Conservation (phyloP, 1,284 basidiomycete genomes). For the Peniophora sp. region DNA sequence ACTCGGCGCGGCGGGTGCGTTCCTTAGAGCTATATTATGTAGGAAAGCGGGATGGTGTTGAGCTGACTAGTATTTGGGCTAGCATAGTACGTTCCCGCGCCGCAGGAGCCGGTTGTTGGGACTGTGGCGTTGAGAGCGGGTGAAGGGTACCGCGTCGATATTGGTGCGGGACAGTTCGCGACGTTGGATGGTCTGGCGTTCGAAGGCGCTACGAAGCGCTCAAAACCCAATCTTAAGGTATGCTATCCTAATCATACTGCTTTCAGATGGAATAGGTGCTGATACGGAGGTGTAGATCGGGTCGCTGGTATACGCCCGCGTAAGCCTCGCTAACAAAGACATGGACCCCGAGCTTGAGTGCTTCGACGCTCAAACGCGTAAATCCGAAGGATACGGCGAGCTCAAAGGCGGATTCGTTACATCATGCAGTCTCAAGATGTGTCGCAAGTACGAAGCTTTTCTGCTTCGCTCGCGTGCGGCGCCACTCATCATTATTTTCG, state of each 20-base stretch:
- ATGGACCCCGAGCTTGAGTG: slow-evolving; percentile 88
- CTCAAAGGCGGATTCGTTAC: slow-evolving; percentile 74
- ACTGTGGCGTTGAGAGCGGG: slow-evolving; percentile 62
- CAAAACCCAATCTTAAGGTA: slow-evolving; percentile 79
- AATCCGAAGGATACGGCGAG: slow-evolving; percentile 79
- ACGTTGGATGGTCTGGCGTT: slow-evolving; percentile 77
- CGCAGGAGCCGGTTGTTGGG: slow-evolving; percentile 77
- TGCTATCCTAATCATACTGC: not conserved
- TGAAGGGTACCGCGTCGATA: slow-evolving; percentile 79
- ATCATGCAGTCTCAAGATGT: slow-evolving; percentile 70
- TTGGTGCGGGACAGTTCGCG: slow-evolving; percentile 72
- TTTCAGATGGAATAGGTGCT: not conserved
- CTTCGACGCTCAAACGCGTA: slow-evolving; percentile 79
- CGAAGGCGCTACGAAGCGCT: slow-evolving; percentile 80
- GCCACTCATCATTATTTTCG: not conserved
- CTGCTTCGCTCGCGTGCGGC: slow-evolving; percentile 1
- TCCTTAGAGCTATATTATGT: slow-evolving; percentile 1
- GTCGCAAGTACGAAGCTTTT: slow-evolving; percentile 54
- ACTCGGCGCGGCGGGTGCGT: slow-evolving; percentile 57
- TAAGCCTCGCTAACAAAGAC: slow-evolving; percentile 81
- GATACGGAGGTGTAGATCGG: slow-evolving; percentile 51
- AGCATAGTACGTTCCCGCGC: slow-evolving; percentile 74
- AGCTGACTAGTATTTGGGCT: not conserved
- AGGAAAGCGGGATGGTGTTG: slow-evolving; percentile 3
- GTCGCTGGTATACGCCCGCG: slow-evolving; percentile 72